phyloP scores from a whole-genome alignment of 2,329 filamentous ascomycete genomes.

The Eutypella sp. region DNA sequence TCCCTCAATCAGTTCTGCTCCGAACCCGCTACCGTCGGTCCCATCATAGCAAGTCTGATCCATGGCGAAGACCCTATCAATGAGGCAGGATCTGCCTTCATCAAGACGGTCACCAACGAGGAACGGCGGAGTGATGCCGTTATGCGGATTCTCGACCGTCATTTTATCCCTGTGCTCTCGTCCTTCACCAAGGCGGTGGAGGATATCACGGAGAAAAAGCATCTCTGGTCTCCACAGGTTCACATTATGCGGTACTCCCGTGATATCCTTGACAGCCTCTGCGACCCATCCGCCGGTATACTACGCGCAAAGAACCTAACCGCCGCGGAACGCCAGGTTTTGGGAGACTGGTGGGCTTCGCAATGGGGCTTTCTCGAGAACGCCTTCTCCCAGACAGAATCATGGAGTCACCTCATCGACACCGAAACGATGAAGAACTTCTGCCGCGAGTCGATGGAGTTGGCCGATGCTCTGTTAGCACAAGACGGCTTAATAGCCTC shows the following conservation, averaged over 20 bases:
- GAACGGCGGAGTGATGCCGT: conserved; percentile 46
- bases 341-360: conserved; percentile 76
- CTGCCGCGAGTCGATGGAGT: conserved; percentile 90
- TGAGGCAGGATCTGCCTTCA: conserved; percentile 72
- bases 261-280: conserved; percentile 52
- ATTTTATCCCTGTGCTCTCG: conserved; percentile 38
- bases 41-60: conserved; percentile 74
- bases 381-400: conserved; percentile 77
- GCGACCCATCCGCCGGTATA: conserved; percentile 51
- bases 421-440: conserved; percentile 84
- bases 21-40: conserved; percentile 62
- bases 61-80: conserved; percentile 76
- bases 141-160: conserved; percentile 39
- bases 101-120: conserved; percentile 77
- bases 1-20: conserved; percentile 67
- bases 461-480: conserved; percentile 78
- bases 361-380: conserved; percentile 78
- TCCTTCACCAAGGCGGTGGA: conserved; percentile 39
- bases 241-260: conserved; percentile 53
- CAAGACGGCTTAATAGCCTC: conserved; percentile 80
- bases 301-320: conserved; percentile 52
- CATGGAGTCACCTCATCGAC: conserved; percentile 73
- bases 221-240: conserved; percentile 53
- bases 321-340: conserved; percentile 56
- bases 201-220: conserved; percentile 36